Conservation (phyloP, 2,329 filamentous ascomycete species). For the Cryphonectria parasitica region DNA sequence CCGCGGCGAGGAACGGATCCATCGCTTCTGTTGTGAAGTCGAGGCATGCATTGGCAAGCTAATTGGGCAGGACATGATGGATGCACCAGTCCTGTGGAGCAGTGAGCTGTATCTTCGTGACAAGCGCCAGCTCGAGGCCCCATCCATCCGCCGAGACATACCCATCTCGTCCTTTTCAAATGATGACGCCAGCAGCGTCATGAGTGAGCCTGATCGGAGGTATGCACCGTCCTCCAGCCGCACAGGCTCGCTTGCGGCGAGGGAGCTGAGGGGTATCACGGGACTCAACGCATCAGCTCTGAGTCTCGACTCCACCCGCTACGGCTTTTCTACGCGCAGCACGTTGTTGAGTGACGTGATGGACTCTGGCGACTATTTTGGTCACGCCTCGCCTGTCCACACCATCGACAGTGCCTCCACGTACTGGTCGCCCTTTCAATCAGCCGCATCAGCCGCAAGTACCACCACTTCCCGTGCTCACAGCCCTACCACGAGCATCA, state of each 20-base stretch:
- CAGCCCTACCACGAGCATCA: slow-evolving; percentile 65
- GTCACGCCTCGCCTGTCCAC: slow-evolving; percentile 66
- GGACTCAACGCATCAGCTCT: slow-evolving; percentile 69
- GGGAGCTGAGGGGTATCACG: slow-evolving; percentile 62
- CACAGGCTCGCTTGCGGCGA: slow-evolving; percentile 54
- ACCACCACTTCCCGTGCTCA: slow-evolving; percentile 62
- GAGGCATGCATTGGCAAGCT: slow-evolving; percentile 84
- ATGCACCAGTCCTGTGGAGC: slow-evolving; percentile 88
- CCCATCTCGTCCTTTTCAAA: slow-evolving; percentile 51
- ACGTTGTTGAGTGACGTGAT: slow-evolving; percentile 66
- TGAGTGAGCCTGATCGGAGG: slow-evolving; percentile 59
- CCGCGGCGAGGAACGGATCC: slow-evolving; percentile 90
- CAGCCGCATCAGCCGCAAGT: slow-evolving; percentile 62
- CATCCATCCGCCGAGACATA: slow-evolving; percentile 46
- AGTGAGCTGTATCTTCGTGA: slow-evolving; percentile 87
- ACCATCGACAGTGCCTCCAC: slow-evolving; percentile 77
- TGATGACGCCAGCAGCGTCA: slow-evolving; percentile 58
- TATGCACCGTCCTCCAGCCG: slow-evolving; percentile 47
- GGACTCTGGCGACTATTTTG: slow-evolving; percentile 73
- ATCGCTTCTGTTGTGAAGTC: slow-evolving; percentile 89
- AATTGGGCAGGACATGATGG: slow-evolving; percentile 80
- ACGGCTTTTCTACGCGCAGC: slow-evolving; percentile 60
- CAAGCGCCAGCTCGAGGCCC: slow-evolving; percentile 61
- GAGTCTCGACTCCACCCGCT: slow-evolving; percentile 71
- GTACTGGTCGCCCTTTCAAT: slow-evolving; percentile 88